A percentile compares a stretch with the other conserved stretches of the same genome.
phyloP scores from a whole-genome alignment of 352 stramenopile genomes.

The Phytophthora multivora region DNA sequence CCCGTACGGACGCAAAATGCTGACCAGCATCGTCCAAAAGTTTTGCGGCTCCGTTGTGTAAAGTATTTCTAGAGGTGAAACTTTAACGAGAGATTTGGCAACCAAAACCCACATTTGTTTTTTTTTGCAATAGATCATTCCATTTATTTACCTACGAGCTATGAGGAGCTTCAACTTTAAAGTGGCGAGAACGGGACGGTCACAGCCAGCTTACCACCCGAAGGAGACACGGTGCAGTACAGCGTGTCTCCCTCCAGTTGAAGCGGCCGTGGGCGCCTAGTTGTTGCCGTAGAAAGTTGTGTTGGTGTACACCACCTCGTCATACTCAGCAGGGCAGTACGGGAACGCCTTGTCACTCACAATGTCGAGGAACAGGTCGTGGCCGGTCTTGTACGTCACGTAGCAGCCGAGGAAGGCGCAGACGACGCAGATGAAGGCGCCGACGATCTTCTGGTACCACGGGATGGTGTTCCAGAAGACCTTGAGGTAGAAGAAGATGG shows the following conservation, averaged over 20 bases:
- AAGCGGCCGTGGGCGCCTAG: conserved; percentile 26
- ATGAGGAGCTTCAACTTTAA: conserved; percentile 20
- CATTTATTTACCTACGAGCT: conserved; percentile 37
- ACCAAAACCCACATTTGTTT: background rate
- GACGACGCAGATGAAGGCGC: conserved; percentile 35
- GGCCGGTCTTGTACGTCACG: conserved; percentile 44
- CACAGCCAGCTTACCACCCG: conserved; percentile 14
- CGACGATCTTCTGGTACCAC: conserved; percentile 43
- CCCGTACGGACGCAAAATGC: conserved; percentile 83
- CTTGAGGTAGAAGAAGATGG: conserved; percentile 73
- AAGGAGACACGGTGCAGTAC: conserved; percentile 17
- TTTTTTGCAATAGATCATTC: conserved; percentile 38
- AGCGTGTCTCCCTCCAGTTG: conserved; percentile 17
- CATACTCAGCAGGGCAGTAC: conserved; percentile 55
- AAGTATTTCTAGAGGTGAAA: background rate
- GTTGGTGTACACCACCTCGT: conserved; percentile 46
- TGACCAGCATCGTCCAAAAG: conserved; percentile 69
- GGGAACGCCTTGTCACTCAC: conserved; percentile 44
- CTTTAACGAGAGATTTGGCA: background rate
- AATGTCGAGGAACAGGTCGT: conserved; percentile 35
- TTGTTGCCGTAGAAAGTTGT: conserved; percentile 50
- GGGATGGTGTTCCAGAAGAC: conserved; percentile 46
- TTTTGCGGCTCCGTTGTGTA: conserved; percentile 50
- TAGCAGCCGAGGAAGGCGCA: conserved; percentile 38
- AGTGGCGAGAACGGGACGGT: conserved; percentile 22